Evolutionary conservation across 345 rosid genomes (phyloP).

Genomic region (Camelina laxa): DNA sequence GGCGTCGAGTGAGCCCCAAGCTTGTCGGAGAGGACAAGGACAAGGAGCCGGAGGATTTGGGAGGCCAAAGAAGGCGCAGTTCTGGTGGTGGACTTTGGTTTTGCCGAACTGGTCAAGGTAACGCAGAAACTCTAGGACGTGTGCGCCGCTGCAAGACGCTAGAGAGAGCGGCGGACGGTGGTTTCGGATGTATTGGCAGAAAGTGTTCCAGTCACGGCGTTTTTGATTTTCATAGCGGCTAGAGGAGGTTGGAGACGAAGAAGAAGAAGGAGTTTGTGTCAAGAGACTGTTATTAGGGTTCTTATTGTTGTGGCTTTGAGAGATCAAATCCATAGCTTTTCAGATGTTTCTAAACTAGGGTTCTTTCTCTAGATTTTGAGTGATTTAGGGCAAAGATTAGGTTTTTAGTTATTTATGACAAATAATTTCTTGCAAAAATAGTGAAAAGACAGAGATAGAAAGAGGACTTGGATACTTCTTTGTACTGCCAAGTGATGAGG

Average conservation of each 20-base stretch:
- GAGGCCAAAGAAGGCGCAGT: slow-evolving; percentile 82
- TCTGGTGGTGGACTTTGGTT: slow-evolving; percentile 61
- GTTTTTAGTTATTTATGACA: neutral
- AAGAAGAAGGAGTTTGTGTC: slow-evolving; percentile 28
- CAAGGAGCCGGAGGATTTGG: slow-evolving; percentile 90
- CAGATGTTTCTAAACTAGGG: neutral
- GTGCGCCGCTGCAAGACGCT: slow-evolving; percentile 74
- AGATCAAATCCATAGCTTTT: slow-evolving; percentile 49
- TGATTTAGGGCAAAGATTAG: slow-evolving; percentile 12
- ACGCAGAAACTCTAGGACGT: slow-evolving; percentile 80
- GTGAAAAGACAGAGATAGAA: slow-evolving; percentile 4
- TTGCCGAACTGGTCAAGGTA: slow-evolving; percentile 41
- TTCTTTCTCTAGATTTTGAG: neutral
- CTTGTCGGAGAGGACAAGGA: slow-evolving; percentile 89
- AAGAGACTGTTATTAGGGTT: slow-evolving; percentile 30
- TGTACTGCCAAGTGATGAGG: slow-evolving; percentile 14
- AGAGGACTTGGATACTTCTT: neutral
- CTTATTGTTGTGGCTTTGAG: slow-evolving; percentile 27
- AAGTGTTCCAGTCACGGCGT: slow-evolving; percentile 91
- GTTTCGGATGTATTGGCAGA: slow-evolving; percentile 83
- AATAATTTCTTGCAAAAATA: neutral
- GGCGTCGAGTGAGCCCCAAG: slow-evolving; percentile 96
- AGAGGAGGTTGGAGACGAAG: slow-evolving; percentile 37
- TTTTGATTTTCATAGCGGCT: slow-evolving; percentile 91
- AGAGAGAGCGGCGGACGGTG: slow-evolving; percentile 79